Percentiles rank a stretch among this genome's conserved stretches.
phyloP scores from a whole-genome alignment of 31 red algal genomes.

The Endocladia muricata region DNA sequence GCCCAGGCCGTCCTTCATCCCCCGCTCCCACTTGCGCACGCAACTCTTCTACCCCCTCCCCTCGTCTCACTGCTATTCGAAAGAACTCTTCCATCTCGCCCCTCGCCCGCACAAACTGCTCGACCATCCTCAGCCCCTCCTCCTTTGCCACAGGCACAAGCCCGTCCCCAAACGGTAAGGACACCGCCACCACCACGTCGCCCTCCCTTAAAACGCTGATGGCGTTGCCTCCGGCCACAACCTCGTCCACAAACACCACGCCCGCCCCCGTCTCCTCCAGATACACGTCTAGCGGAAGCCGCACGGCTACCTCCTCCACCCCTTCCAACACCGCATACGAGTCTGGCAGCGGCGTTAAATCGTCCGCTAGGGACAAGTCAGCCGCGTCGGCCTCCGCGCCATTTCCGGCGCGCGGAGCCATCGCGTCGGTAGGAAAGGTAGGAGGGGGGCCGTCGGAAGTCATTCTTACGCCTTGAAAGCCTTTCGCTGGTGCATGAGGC shows the following conservation, averaged over 20 bases:
- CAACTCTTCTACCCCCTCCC: neutral
- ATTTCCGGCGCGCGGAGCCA: too few relatives aligned
- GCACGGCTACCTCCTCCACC: constrained; percentile 14
- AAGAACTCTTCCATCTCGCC: constrained; percentile 18
- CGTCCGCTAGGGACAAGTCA: too few relatives aligned
- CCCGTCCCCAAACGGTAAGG: constrained; percentile 35
- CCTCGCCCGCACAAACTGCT: constrained; percentile 6
- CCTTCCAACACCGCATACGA: neutral
- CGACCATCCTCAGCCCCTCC: constrained; percentile 24
- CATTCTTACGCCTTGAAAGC: too few relatives aligned
- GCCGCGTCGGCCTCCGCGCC: too few relatives aligned
- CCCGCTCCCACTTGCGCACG: neutral
- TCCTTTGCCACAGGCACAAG: constrained; percentile 27
- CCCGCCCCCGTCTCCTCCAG: constrained; percentile 18
- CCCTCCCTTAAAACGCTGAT: constrained; percentile 14
- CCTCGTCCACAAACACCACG: constrained; percentile 47
- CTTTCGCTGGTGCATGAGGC: too few relatives aligned
- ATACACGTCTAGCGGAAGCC: constrained; percentile 29
- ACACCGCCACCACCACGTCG: constrained; percentile 48
- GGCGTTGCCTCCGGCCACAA: constrained; percentile 42
- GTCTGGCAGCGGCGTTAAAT: too few relatives aligned
- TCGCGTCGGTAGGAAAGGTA: too few relatives aligned
- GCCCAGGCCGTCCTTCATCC: neutral
- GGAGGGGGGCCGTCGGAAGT: too few relatives aligned
- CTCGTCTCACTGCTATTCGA: constrained; percentile 9